Base-by-base conservation (phyloP, 1,284 basidiomycete species). In the Apiotrichum veenhuisii region DNA sequence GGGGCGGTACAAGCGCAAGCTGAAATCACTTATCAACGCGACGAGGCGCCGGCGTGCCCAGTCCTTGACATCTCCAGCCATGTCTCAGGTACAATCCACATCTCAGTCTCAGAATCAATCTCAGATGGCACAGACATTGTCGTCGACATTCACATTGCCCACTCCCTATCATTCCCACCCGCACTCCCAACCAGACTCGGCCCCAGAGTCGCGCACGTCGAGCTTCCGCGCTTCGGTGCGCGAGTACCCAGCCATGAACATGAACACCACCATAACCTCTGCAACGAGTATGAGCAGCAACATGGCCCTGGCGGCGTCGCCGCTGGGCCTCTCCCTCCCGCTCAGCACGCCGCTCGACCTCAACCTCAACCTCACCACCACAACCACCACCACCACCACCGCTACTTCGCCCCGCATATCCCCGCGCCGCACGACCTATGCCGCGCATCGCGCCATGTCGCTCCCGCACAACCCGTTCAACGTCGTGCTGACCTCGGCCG, bases 401-500 rank as follows among this genome's bases (percentile, higher is more conserved):
- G 20, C 30, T 12, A 38, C 30, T n/a, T n/a, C 14, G 25, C 30
- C 8, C 11, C 37, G 8, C 37, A 27, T 20, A 20, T 26, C 46
- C 26, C 22, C 18, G 25, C 41, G n/a, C 40, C 17, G 2, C n/a
- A 26, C 23, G 5, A 30, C 25, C 14, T 26, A 25, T n/a, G n/a
- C n/a, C n/a, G n/a, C n/a, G n/a, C n/a, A n/a, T n/a, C 46, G 20
- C 45, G 15, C 17, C n/a, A 20, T 36, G 14, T 26, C 50, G 5
- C 22, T 36, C 50, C 40, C 50, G 11, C 27, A 11, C 26, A 52
- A 23, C 52, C 43, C 57, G 15, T 54, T 57, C 50, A 54, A 49
- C 50, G 59, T 61, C 27, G 54, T 58, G 17, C 52, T 62, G 20
- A 36, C 57, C 1, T 46, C 48, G 4, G 61, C 61, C 1, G 61